Base-by-base conservation (phyloP, 352 stramenopile species). In the Elongisporangium undulatum region DNA sequence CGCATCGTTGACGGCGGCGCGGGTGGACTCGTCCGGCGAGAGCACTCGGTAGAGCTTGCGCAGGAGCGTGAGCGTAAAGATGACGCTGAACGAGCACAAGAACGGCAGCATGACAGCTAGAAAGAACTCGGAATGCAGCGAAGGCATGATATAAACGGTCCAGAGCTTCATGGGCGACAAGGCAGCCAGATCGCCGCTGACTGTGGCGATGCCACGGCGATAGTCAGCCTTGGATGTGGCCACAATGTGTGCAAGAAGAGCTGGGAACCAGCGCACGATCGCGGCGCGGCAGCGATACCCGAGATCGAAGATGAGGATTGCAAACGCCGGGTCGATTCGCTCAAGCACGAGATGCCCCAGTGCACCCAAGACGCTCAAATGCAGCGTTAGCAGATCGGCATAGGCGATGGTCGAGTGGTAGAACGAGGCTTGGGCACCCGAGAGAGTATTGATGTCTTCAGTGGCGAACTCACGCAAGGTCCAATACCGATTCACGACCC, bases 401-500 rank as follows among this genome's bases (percentile, higher is more conserved):
- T 72, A 61, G 0, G 53, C 53, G 38, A 79, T 51, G 17, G 74
- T 65, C 1, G 63, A n/a, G 29, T 70, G 64, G 12, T 61, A 54
- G 0, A 75, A 57, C 2, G 53, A 49, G 16, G 59, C 17, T 19
- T 60, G 59, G 0, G 20, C 48, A 17, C 49, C 59, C 9, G 54
- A 49, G 9, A 69, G 55, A 23, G 51, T 50, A 17, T 67, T 53
- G 1, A 56, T 61, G 0, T 72, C 22, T 0, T 68, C 61, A 0
- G 76, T 41, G 13, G 60, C 62, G 23, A 82, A 85, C 55, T 83
- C 71, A 0, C 70, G 72, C 0, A 83, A 53, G 2, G 65, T 72
- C 71, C 74, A 87, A 38, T 72, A 82, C 0, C 58, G 65, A 26
- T 87, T 79, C 20, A 87, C 34, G 38, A 70, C 52, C 64, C 74